Evolutionary conservation across 768 basidiomycete genomes (phyloP).

Genomic region (Boletus rubescentipes): DNA sequence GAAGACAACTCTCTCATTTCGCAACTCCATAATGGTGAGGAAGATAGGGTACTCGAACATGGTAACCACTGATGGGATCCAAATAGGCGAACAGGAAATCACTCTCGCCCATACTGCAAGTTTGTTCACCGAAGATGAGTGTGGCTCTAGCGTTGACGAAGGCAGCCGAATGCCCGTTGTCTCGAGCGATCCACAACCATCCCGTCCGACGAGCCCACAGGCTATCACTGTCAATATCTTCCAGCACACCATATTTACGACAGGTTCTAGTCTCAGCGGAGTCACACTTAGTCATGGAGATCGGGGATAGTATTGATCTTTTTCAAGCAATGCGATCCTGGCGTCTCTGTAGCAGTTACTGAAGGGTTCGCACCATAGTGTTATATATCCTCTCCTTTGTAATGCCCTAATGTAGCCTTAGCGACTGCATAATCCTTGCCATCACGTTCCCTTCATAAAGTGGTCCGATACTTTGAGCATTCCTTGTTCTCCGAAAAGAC

Average conservation of each 20-base stretch:
- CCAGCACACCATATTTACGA: constrained; percentile 2
- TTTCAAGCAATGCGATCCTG: neutral
- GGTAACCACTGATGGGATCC: neutral
- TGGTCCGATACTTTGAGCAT: too few relatives aligned
- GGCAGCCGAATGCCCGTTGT: neutral
- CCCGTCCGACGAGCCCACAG: neutral
- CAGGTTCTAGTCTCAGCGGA: constrained; percentile 1
- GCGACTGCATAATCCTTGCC: neutral
- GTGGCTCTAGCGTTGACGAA: neutral
- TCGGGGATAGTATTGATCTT: neutral
- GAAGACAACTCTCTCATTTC: neutral
- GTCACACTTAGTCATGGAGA: neutral
- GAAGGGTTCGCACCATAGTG: neutral
- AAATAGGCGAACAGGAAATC: neutral
- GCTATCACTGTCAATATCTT: neutral
- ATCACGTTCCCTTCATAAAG: too few relatives aligned
- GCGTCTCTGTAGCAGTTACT: neutral
- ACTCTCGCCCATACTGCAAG: neutral
- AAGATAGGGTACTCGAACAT: neutral
- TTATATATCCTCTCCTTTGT: neutral
- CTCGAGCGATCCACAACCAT: neutral
- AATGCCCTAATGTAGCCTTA: neutral
- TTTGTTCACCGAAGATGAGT: neutral
- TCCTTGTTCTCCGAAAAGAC: too few relatives aligned
- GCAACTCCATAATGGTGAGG: neutral